Base-by-base conservation (phyloP, 1,284 basidiomycete species). In the Puccinia polysora region DNA sequence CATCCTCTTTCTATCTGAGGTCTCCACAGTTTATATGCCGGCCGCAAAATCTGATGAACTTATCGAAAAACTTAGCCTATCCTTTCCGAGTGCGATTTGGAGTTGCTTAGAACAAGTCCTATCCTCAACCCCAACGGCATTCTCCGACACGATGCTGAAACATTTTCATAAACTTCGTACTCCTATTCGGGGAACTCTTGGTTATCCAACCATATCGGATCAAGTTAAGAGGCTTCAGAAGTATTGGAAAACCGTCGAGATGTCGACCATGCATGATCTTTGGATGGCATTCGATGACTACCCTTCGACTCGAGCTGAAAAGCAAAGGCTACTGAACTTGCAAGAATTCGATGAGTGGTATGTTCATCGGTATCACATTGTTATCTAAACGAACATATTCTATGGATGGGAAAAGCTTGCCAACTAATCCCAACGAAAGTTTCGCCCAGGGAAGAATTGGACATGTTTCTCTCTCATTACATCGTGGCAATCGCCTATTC, bases 281-380 rank as follows among this genome's bases (percentile, higher is more conserved):
- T 72, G 69, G 69, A 72, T 56, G 3, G 47, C 45, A 25, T 63
- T 72, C n/a, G 69, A 63, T n/a, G 32, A 30, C 20, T 23, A 45
- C 18, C 60, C 49, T 1, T 20, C 36, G 7, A 55, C 53, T 1
- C 40, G 36, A 30, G 18, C n/a, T 23, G 69, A 72, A 30, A 53
- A 64, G 30, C 34, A 47, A 25, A 62, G 60, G 20, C 49, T 72
- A 8, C 5, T 72, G 4, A 45, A 34, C 4, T 28, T 72, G 34
- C 60, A 72, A 58, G 36, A 28, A 32, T 72, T 72, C 43, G 69
- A 72, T 64, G 69, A 72, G 55, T 72, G 69, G 69, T 72, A 52
- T 50, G 68, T 71, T 18, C 12, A 6, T 23, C 20, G 40, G n/a
- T 32, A 36, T 59, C 15, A 45, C 10, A 10, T n/a, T 45, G 40